These are phyloP conservation scores for Skeletonema tropicum DNA, from an alignment of 108 stramenopile species.

Conservation along the genomic window DNA sequence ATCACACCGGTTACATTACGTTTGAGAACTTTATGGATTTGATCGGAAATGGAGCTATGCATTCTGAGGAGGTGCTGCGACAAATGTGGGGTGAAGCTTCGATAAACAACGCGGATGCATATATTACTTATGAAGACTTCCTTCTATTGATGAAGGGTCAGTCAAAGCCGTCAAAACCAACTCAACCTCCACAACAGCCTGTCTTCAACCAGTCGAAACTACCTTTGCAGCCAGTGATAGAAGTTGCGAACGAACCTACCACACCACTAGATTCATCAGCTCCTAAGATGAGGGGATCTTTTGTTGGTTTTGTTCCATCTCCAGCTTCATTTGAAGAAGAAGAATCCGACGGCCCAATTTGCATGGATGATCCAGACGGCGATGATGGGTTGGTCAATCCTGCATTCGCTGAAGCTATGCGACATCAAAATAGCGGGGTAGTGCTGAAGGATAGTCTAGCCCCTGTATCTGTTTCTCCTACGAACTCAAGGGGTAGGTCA, in stretches of 20 bases:
- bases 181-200: conserved; percentile 8
- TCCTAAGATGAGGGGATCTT: background rate
- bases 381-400: conserved; percentile 33
- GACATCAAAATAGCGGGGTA: conserved; percentile 35
- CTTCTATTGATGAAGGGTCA: conserved; percentile 67
- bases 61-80: conserved; percentile 60
- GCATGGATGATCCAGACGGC: conserved; percentile 39
- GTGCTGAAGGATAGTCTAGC: conserved; percentile 30
- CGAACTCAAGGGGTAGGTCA: conserved; percentile 19
- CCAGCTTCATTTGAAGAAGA: conserved; percentile 28
- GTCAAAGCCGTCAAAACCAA: conserved; percentile 25
- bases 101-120: conserved; percentile 36
- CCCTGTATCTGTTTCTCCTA: conserved; percentile 1
- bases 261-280: background rate
- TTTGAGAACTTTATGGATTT: conserved; percentile 78
- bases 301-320: conserved; percentile 27
- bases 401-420: conserved; percentile 41
- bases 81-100: conserved; percentile 62
- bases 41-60: conserved; percentile 62
- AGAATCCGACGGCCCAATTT: conserved; percentile 26
- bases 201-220: background rate
- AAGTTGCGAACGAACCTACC: background rate
- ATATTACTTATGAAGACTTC: conserved; percentile 70
- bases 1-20: conserved; percentile 79
- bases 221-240: conserved; percentile 10